Conservation (phyloP, 306 rosid species). For the Mimosa bimucronata region DNA sequence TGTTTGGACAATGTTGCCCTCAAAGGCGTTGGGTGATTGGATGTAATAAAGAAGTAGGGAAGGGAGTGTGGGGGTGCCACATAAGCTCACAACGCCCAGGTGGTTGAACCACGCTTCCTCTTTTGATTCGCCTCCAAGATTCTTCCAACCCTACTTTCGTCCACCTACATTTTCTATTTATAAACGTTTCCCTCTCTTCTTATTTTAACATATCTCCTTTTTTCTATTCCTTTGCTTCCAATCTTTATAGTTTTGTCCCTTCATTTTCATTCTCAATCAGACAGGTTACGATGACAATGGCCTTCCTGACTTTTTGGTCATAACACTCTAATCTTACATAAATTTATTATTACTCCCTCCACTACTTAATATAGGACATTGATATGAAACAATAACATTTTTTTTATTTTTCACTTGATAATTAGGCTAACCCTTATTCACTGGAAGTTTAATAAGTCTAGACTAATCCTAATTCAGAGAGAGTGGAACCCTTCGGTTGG, state of each 20-base stretch:
- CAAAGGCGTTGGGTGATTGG: not conserved
- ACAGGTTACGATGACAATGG: not conserved
- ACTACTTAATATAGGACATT: too few relatives aligned
- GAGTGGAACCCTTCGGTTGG: too few relatives aligned
- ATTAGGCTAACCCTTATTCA: too few relatives aligned
- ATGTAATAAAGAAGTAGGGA: not conserved
- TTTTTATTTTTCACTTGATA: too few relatives aligned
- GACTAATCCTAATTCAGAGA: too few relatives aligned
- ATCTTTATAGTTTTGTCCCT: not conserved
- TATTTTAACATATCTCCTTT: not conserved
- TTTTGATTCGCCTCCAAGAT: slow-evolving; percentile 11
- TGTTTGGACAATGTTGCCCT: slow-evolving; percentile 7
- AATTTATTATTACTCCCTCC: too few relatives aligned
- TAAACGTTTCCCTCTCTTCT: not conserved
- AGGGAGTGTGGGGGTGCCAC: not conserved
- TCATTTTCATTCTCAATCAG: not conserved
- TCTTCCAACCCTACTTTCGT: slow-evolving; percentile 16
- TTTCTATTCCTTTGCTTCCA: not conserved
- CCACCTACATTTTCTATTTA: not conserved
- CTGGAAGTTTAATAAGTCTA: too few relatives aligned
- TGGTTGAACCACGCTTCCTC: slow-evolving; percentile 27
- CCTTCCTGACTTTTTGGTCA: not conserved
- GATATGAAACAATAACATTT: too few relatives aligned
- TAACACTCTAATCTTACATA: not conserved
- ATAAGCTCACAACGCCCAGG: not conserved